These are phyloP conservation scores for Trichophyton rubrum DNA, from an alignment of 2,329 filamentous ascomycete species.

Conservation along the genomic window DNA sequence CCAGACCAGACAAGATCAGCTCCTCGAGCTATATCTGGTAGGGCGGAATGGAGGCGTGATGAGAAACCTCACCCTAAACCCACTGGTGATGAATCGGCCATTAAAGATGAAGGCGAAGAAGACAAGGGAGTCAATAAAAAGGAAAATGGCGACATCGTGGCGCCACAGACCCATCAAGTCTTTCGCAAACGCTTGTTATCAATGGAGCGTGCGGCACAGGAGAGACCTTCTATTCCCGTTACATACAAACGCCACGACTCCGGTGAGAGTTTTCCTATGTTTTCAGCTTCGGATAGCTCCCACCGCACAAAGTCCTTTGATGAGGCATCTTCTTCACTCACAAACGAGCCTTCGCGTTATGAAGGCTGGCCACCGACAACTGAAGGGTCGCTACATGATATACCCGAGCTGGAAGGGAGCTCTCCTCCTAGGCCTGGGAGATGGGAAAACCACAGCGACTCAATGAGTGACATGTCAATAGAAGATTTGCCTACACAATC, in stretches of 20 bases:
- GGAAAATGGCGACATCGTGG: slow-evolving; percentile 32
- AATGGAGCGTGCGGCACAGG: slow-evolving; percentile 31
- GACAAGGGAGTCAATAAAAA: slow-evolving; percentile 25
- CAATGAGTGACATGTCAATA: slow-evolving; percentile 15
- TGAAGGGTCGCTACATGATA: slow-evolving; percentile 12
- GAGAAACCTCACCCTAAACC: slow-evolving; percentile 1
- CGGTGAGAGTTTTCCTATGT: slow-evolving; percentile 51
- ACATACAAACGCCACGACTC: slow-evolving; percentile 43
- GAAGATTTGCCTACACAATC: slow-evolving; percentile 18
- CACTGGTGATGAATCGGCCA: slow-evolving; percentile 12
- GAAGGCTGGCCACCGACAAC: slow-evolving; percentile 18
- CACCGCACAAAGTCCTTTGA: slow-evolving; percentile 39
- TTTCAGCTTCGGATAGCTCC: slow-evolving; percentile 49
- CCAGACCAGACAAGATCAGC: slow-evolving; percentile 22
- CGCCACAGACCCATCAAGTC: slow-evolving; percentile 37
- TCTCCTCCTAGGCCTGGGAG: slow-evolving; percentile 12
- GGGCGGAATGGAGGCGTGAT: slow-evolving; percentile 27
- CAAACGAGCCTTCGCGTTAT: slow-evolving; percentile 16
- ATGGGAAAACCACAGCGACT: slow-evolving; percentile 7
- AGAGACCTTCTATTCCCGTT: slow-evolving; percentile 22
- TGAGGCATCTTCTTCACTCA: slow-evolving; percentile 37
- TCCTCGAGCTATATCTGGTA: slow-evolving; percentile 29
- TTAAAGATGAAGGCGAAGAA: slow-evolving; percentile 19
- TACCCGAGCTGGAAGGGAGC: slow-evolving; percentile 12
- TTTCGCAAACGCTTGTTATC: slow-evolving; percentile 39